Evolutionary conservation across 495 filamentous ascomycete species (phyloP).

Genomic region (Stereocaulon alpinum): DNA sequence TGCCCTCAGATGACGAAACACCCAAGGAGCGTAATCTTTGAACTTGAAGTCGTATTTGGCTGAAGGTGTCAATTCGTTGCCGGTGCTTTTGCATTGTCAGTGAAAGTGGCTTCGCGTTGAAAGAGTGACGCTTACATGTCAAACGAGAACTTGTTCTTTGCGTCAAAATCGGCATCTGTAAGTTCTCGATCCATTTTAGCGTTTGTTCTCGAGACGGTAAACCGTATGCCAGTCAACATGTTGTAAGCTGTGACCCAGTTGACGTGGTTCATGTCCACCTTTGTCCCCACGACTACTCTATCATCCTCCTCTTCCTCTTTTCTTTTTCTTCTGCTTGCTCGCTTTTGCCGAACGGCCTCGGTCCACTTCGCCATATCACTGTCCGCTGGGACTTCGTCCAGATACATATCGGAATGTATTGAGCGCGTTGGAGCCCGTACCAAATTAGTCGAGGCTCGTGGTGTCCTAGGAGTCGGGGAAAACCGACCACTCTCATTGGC

Average conservation of each 20-base stretch:
- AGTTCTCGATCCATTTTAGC: conserved; percentile 88
- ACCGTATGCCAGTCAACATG: conserved; percentile 98
- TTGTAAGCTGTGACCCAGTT: conserved; percentile 99
- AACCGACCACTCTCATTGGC: conserved; percentile 65
- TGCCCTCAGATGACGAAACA: conserved; percentile 85
- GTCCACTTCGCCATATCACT: conserved; percentile 88
- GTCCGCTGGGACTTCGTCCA: conserved; percentile 77
- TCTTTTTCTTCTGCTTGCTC: conserved; percentile 68
- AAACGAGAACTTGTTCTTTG: conserved; percentile 95
- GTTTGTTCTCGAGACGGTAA: conserved; percentile 91
- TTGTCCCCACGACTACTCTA: conserved; percentile 88
- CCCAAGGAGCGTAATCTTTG: conserved; percentile 99
- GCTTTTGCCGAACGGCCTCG: conserved; percentile 80
- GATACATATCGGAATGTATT: conserved; percentile 67
- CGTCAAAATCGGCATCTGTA: conserved; percentile 81
- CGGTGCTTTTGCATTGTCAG: conserved; percentile 49
- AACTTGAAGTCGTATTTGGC: conserved; percentile 99
- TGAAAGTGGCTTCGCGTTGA: background rate
- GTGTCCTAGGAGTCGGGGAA: conserved; percentile 61
- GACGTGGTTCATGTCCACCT: conserved; percentile 92
- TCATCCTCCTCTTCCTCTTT: conserved; percentile 92
- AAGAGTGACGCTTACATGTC: conserved; percentile 58
- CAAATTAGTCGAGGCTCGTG: conserved; percentile 73
- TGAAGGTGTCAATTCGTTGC: conserved; percentile 92
- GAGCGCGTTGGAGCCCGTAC: conserved; percentile 73